Percentiles rank a stretch among this genome's conserved stretches.
phyloP scores from a whole-genome alignment of 2,329 filamentous ascomycete species.

The Exutisphaerella laricina region DNA sequence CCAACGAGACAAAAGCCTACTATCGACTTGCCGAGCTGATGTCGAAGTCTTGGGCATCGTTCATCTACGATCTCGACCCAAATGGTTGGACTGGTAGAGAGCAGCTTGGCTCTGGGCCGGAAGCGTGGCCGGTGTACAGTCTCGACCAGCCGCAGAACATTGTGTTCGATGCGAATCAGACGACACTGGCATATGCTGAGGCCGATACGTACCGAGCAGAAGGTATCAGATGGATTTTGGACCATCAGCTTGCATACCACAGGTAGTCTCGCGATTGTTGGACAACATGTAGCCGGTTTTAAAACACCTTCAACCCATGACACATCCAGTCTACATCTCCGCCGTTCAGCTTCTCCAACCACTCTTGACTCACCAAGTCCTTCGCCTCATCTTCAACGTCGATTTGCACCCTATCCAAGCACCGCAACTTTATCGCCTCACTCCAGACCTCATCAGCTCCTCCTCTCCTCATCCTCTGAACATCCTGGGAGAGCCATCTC shows the following conservation, averaged over 20 bases:
- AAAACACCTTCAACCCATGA: too few relatives aligned
- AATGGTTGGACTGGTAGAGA: conserved; percentile 28
- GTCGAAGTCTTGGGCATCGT: conserved; percentile 42
- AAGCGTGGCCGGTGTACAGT: conserved; percentile 39
- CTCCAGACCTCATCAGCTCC: neutral
- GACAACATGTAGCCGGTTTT: too few relatives aligned
- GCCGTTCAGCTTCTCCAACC: too few relatives aligned
- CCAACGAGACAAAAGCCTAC: conserved; percentile 35
- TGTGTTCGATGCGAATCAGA: conserved; percentile 45
- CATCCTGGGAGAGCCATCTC: neutral
- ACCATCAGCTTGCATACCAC: conserved; percentile 24
- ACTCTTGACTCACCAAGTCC: neutral
- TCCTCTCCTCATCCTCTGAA: neutral
- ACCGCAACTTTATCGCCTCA: neutral
- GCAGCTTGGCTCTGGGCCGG: conserved; percentile 11
- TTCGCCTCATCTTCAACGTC: neutral
- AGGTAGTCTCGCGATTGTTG: too few relatives aligned
- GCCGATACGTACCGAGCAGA: conserved; percentile 41
- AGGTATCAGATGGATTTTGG: conserved; percentile 42
- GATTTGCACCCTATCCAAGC: neutral
- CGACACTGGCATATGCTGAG: conserved; percentile 33
- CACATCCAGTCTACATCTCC: too few relatives aligned
- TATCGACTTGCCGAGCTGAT: conserved; percentile 39
- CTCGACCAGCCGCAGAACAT: conserved; percentile 35
- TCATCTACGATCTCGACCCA: conserved; percentile 40